phyloP scores from a whole-genome alignment of 2,329 filamentous ascomycete genomes.

The Aspergillus sclerotialis region DNA sequence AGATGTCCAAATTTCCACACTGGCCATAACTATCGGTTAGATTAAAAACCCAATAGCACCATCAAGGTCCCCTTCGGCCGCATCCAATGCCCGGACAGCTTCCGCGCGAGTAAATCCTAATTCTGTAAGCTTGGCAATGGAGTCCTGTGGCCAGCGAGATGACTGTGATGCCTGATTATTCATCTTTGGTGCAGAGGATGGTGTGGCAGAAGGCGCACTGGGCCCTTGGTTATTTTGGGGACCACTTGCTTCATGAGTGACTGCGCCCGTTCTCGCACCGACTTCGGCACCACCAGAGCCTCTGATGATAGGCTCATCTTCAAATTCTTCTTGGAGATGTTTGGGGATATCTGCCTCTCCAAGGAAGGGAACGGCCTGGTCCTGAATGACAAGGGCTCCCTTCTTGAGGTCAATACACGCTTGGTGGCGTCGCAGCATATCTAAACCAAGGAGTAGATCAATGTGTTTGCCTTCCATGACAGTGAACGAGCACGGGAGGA shows the following conservation, averaged over 20 bases:
- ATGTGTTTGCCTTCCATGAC: constrained; percentile 99
- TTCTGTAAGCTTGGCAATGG: constrained; percentile 67
- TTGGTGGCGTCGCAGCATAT: constrained; percentile 96
- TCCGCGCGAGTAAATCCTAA: constrained; percentile 71
- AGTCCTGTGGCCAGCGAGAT: constrained; percentile 49
- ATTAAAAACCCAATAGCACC: constrained; percentile 78
- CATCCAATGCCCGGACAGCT: constrained; percentile 73
- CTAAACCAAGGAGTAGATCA: constrained; percentile 82
- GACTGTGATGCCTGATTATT: constrained; percentile 21
- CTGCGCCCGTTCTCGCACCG: constrained; percentile 71
- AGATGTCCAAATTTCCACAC: too few species aligned
- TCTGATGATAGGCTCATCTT: constrained; percentile 73
- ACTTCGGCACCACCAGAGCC: constrained; percentile 87
- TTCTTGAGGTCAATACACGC: constrained; percentile 82
- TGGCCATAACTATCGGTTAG: constrained; percentile 14
- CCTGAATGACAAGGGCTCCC: constrained; percentile 81
- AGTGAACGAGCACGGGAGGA: constrained; percentile 90
- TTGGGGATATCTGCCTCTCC: constrained; percentile 94
- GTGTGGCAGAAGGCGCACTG: constrained; percentile 10
- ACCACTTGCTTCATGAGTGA: constrained; percentile 30
- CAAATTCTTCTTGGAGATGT: constrained; percentile 61
- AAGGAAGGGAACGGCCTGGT: constrained; percentile 80
- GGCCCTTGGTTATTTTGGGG: constrained; percentile 7
- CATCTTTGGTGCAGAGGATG: constrained; percentile 15
- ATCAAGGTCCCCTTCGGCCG: constrained; percentile 79